Evolutionary conservation across 2,329 filamentous ascomycete genomes (phyloP), one percentile per base, ranked within the genome.

Genomic region (Tolypocladium tropicale): DNA sequence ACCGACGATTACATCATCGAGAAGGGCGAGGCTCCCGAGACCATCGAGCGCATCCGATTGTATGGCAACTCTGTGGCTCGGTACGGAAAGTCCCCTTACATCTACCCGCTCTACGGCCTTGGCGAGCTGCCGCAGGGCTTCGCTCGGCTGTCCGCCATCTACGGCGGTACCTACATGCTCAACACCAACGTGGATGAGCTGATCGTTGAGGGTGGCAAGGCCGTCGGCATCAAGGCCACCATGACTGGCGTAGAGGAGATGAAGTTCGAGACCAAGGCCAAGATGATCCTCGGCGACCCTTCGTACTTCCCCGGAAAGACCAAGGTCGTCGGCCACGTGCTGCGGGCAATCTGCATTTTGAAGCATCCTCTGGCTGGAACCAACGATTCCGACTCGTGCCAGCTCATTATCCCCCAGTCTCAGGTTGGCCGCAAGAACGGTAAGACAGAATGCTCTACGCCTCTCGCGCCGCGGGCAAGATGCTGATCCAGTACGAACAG

Each of bases 91-190:
- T 97, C 92, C 14, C 95, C 94, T 50, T 99, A 97, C 79, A 97
- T 99, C 78, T 99, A 99, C 80, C 95, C 94, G 52, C 85, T 97
- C 34, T 99, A 99, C 77, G 94, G 94, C 60, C 85, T 99, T 53
- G 94, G 89, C 70, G 94, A 99, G 78, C 87, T 99, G 56, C 95
- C 94, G 37, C 94, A 99, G 76, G 93, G 93, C 58, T 99, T 99
- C 68, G 94, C 94, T 61, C 92, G 94, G 73, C 83, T 99, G 55
- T 96, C 92, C 43, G 94, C 94, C 72, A 97, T 99, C 75, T 97
- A 99, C 70, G 94, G 94, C 62, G 94, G 94, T 65, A 99, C 94
- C 53, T 99, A 99, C 78, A 99, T 99, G 92, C 86, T 99, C 68
- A 97, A 97, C 80, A 95, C 94, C 64, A 85, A 85, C 64, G 82